Evolutionary conservation across 208 protist genomes (phyloP).

Genomic region (Acanthamoeba healyi): DNA sequence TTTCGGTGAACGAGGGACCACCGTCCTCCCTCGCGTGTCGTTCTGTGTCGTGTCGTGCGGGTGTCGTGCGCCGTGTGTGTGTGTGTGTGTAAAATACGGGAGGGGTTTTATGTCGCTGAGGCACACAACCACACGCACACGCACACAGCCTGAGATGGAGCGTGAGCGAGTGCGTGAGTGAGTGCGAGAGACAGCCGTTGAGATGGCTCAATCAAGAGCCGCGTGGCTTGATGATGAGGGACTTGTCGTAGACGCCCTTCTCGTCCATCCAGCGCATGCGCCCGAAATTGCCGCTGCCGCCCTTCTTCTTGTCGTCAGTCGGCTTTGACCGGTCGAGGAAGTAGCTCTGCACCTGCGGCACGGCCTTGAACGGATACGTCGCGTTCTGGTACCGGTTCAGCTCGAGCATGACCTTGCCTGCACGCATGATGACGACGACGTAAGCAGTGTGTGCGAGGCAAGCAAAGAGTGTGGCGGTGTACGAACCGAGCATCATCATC

Average conservation of each 20-base stretch:
- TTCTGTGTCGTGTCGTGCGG: no score
- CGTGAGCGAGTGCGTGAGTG: no score
- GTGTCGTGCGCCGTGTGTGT: no score
- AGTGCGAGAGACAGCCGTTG: no score
- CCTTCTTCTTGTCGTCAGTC: not conserved
- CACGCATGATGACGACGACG: no score
- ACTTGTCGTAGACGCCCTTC: conserved; percentile 63
- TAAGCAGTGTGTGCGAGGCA: no score
- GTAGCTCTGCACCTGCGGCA: conserved; percentile 40
- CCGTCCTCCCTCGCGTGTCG: no score
- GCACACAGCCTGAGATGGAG: no score
- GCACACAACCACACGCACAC: no score
- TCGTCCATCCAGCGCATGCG: conserved; percentile 63
- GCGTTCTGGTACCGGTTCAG: conserved; percentile 51
- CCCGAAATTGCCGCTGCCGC: not conserved
- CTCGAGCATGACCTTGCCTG: conserved; percentile 66
- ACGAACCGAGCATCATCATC: conserved; percentile 55
- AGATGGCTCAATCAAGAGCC: not conserved
- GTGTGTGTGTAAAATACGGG: no score
- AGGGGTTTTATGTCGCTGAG: no score
- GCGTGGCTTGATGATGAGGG: conserved; percentile 44
- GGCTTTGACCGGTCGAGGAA: conserved; percentile 24
- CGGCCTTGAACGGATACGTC: conserved; percentile 49
- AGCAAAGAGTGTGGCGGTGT: not conserved
- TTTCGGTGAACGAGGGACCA: no score